Base-by-base conservation (phyloP, 2,329 filamentous ascomycete genomes). In the Fusarium devonianum region DNA sequence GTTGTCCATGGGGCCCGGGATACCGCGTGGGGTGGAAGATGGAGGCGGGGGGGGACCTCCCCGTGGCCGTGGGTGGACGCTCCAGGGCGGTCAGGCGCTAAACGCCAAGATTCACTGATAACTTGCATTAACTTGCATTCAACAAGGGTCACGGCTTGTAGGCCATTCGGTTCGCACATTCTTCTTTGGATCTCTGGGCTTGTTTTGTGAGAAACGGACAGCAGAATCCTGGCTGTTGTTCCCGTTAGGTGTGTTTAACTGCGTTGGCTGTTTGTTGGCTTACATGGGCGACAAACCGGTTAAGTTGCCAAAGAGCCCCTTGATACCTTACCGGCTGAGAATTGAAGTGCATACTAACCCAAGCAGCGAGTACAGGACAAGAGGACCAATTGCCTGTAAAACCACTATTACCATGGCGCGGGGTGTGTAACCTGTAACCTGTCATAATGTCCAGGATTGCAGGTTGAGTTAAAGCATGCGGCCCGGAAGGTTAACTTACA, bases 261-360 rank as follows among this genome's bases (percentile, higher is more conserved):
- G 16, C 26, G 54, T 32, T 53, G 48, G 26, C 42, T 21, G 33
- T n/a, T n/a, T n/a, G n/a, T n/a, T 33, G 23, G 28, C 21, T 46
- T 16, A 28, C 39, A 37, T 33, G 49, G 41, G 30, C 11, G 33
- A 48, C 55, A 42, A 51, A 51, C 36, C 25, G 16, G 36, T n/a
- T n/a, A n/a, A n/a, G 49, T 58, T 32, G 42, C 42, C 11, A 32
- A 37, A 17, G 32, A 35, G n/a, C n/a, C n/a, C n/a, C n/a, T n/a
- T n/a, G n/a, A n/a, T n/a, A n/a, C n/a, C n/a, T n/a, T n/a, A n/a
- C n/a, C n/a, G n/a, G n/a, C n/a, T n/a, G n/a, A n/a, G n/a, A n/a
- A n/a, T n/a, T n/a, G n/a, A n/a, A n/a, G n/a, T n/a, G n/a, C n/a
- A n/a, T n/a, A n/a, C n/a, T n/a, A n/a, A n/a, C n/a, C n/a, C n/a